Percentiles rank a stretch among this genome's conserved stretches.
phyloP scores from a whole-genome alignment of 371 early-diverging fungal genomes.

The Mycotypha africana region DNA sequence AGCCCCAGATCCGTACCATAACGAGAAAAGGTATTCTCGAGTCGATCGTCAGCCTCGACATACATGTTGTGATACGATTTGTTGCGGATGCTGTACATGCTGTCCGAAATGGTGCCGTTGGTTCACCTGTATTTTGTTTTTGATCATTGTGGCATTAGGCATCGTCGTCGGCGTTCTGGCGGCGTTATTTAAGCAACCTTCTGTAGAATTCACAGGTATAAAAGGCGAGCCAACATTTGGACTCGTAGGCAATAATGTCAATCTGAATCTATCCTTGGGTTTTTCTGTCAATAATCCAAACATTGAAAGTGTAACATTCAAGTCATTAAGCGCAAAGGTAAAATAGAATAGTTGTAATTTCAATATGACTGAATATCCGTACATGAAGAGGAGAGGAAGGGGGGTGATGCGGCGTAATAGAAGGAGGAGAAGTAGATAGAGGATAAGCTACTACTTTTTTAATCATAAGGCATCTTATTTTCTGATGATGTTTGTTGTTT shows the following conservation, averaged over 20 bases:
- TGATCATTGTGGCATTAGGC: constrained; percentile 31
- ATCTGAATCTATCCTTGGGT: constrained; percentile 24
- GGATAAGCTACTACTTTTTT: no score
- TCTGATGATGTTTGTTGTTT: no score
- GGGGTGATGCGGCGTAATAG: no score
- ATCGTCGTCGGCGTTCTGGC: constrained; percentile 37
- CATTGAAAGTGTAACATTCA: constrained; percentile 51
- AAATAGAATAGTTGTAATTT: not conserved
- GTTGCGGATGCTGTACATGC: constrained; percentile 45
- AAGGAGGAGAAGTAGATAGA: no score
- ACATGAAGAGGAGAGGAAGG: no score
- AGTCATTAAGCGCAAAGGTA: constrained; percentile 49
- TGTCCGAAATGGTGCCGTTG: constrained; percentile 43
- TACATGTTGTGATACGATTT: constrained; percentile 32
- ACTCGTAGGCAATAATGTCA: constrained; percentile 13
- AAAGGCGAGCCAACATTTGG: constrained; percentile 23
- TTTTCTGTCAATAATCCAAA: constrained; percentile 54
- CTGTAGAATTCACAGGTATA: constrained; percentile 30
- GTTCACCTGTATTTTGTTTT: constrained; percentile 22
- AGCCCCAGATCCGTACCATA: no score
- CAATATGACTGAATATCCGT: no score
- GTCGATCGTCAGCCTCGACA: not conserved
- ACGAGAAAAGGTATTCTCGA: no score
- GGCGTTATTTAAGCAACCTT: constrained; percentile 33
- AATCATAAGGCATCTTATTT: no score